phyloP scores from a whole-genome alignment of 352 stramenopile genomes.

The Pilasporangium apinafurcum region DNA sequence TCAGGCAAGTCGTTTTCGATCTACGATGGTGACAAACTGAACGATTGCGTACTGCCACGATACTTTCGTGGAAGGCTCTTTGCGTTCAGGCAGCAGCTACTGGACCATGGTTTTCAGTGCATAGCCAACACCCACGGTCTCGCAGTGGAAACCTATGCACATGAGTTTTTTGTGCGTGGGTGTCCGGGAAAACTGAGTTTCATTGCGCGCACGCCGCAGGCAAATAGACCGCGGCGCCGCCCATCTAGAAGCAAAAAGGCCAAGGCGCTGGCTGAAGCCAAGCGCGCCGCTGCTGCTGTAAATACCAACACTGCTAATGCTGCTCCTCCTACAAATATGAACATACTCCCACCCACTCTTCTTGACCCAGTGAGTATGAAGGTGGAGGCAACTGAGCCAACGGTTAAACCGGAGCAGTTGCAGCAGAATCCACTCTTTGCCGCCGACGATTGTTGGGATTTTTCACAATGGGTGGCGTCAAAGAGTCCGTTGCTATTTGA shows the following conservation, averaged over 20 bases:
- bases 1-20: conserved; percentile 50
- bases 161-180: conserved; percentile 41
- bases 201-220: conserved; percentile 31
- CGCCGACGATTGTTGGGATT: too few species aligned
- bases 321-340: too few species aligned
- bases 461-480: too few species aligned
- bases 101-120: conserved; percentile 53
- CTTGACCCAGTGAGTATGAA: too few species aligned
- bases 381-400: background rate
- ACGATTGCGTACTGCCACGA: conserved; percentile 39
- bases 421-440: conserved; percentile 9
- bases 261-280: background rate
- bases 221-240: conserved; percentile 26
- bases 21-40: conserved; percentile 35
- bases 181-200: conserved; percentile 22
- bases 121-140: background rate
- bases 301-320: background rate
- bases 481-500: conserved; percentile 2
- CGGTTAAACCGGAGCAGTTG: background rate
- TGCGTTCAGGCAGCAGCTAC: conserved; percentile 62
- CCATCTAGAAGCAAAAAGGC: conserved; percentile 10
- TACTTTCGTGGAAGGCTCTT: conserved; percentile 64
- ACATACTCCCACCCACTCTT: too few species aligned
- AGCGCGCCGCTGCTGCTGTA: background rate
- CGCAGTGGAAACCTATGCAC: conserved; percentile 22